These are phyloP conservation scores for Aspergillus aculeatus DNA, from an alignment of 2,329 filamentous ascomycete genomes.

Conservation along the genomic window DNA sequence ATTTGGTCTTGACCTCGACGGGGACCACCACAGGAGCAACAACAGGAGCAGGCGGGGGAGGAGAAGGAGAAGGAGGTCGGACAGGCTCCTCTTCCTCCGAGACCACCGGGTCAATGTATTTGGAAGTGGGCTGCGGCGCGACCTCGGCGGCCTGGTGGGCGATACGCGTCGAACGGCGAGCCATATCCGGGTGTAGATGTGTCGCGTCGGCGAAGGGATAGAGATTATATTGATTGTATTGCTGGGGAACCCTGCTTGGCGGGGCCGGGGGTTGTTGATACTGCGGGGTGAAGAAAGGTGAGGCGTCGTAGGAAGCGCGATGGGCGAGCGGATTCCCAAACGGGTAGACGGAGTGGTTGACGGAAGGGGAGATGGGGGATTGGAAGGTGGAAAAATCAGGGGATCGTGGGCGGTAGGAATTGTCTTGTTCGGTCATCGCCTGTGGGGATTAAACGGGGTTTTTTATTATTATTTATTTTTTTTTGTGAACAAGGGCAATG, in stretches of 20 bases:
- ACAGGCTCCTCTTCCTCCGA: slow-evolving; percentile 13
- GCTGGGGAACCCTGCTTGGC: slow-evolving; percentile 32
- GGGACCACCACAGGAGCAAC: slow-evolving; percentile 45
- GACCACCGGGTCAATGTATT: slow-evolving; percentile 24
- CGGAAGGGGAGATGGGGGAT: slow-evolving; percentile 39
- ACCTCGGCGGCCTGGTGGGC: slow-evolving; percentile 31
- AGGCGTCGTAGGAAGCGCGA: slow-evolving; percentile 47
- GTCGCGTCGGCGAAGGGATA: slow-evolving; percentile 29
- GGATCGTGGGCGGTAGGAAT: slow-evolving; percentile 48
- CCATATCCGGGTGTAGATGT: slow-evolving; percentile 37
- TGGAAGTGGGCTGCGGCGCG: slow-evolving; percentile 25
- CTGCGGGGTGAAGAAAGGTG: slow-evolving; percentile 45
- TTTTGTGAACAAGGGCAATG: not conserved
- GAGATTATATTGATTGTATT: slow-evolving; percentile 27
- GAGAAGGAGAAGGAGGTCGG: slow-evolving; percentile 10
- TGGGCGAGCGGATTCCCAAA: slow-evolving; percentile 37
- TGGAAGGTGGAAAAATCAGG: slow-evolving; percentile 53
- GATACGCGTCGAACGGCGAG: slow-evolving; percentile 42
- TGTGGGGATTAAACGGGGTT: slow-evolving; percentile 19
- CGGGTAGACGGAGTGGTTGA: slow-evolving; percentile 29
- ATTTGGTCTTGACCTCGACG: slow-evolving; percentile 86
- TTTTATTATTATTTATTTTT: slow-evolving; percentile 18
- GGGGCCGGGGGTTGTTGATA: slow-evolving; percentile 29
- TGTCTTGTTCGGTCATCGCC: slow-evolving; percentile 46
- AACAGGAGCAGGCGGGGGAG: not conserved